phyloP scores from a whole-genome alignment of 2,329 filamentous ascomycete genomes.

The Colletotrichum chrysophilum region DNA sequence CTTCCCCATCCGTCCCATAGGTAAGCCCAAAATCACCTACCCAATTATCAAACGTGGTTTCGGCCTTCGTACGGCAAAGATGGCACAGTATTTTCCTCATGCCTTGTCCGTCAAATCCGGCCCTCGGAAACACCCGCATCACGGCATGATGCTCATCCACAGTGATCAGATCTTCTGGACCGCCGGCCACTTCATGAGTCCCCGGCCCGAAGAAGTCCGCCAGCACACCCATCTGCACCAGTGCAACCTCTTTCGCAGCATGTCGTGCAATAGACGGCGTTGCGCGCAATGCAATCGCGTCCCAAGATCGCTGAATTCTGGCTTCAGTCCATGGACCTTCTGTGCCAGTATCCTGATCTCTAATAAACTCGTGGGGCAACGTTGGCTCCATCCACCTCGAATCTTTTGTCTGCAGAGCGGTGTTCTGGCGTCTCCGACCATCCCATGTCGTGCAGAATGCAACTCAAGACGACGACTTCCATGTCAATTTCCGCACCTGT shows the following conservation, averaged over 20 bases:
- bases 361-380: not conserved
- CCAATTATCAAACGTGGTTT: not conserved
- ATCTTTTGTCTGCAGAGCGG: not conserved
- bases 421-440: not conserved
- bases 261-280: not conserved
- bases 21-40: not conserved
- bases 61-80: not conserved
- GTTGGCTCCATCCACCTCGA: not conserved
- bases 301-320: not conserved
- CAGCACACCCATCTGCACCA: not conserved
- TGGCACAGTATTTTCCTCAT: not conserved
- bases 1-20: not conserved
- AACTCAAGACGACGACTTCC: not conserved
- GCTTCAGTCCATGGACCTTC: not conserved
- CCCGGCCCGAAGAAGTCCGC: not conserved
- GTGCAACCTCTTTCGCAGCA: not conserved
- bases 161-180: not conserved
- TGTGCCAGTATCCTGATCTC: fast-evolving
- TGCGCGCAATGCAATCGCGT: not conserved
- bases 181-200: not conserved
- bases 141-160: not conserved
- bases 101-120: not conserved
- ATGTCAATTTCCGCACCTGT: not conserved
- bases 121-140: not conserved
- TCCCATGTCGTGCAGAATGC: not conserved